Evolutionary conservation across 257 asterid genomes (phyloP), one percentile per base, ranked within the genome.

Genomic region (Gardenia jasminoides): DNA sequence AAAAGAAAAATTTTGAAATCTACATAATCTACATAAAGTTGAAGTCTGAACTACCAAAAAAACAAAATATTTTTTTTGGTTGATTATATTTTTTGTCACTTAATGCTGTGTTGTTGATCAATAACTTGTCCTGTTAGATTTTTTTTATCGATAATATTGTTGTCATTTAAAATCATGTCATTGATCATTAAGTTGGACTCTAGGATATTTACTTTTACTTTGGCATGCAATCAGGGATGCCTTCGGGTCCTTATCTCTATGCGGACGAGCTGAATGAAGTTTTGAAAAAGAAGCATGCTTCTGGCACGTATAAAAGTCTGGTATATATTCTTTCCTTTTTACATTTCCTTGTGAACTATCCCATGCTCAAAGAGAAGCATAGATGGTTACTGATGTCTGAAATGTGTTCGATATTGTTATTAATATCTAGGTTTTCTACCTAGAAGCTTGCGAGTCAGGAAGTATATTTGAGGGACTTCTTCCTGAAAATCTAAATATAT

Each of bases 361-460:
- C 16, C 15, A 12, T 65, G 31, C 17, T 12, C 16, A 1, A 30
- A 47, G 31, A 75, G 43, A 31, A 6, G 24, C 61, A 39, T 47
- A 4, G 7, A 17, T 13, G 8, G 70, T 10, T n/a, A 73, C 76
- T 76, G 33, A 78, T 20, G 43, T 50, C 78, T 78, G 67, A 82
- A 58, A n/a, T 61, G 64, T 16, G 76, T 44, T 43, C 13, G 77
- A 16, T 50, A 47, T 20, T 79, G 65, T 67, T 72, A 22, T 52
- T 28, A 33, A 36, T 43, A 17, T 59, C 68, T 74, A 95, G 99
- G 99, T 93, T 56, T 90, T 96, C 84, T 96, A 96, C 88, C 84
- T 96, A 22, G 99, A 96, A 88, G 96, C 99, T 81, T 96, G 99
- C 73, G 99, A 96, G 84, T 41, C 98, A 67, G 99, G 99, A 82